Conservation (phyloP, 2,329 filamentous ascomycete genomes). For the Talaromyces amestolkiae region DNA sequence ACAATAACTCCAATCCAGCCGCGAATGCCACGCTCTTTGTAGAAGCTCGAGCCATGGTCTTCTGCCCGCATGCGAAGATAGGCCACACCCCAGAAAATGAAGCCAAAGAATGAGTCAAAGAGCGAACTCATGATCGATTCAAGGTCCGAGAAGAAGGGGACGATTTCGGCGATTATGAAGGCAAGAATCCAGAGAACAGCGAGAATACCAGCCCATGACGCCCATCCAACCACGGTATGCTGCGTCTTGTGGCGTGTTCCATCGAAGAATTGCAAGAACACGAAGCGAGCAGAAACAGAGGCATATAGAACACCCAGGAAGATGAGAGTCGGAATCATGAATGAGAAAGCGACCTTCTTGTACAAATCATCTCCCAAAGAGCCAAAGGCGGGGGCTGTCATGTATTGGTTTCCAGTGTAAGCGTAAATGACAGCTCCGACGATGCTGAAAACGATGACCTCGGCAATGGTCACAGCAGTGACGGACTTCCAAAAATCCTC, state of each 20-base stretch:
- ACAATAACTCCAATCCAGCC: constrained; percentile 50
- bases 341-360: constrained; percentile 87
- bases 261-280: constrained; percentile 87
- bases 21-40: constrained; percentile 40
- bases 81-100: constrained; percentile 72
- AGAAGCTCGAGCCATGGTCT: constrained; percentile 43
- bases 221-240: constrained; percentile 81
- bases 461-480: constrained; percentile 84
- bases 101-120: constrained; percentile 77
- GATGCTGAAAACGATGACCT: constrained; percentile 80
- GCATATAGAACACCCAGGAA: constrained; percentile 90
- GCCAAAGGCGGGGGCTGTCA: constrained; percentile 82
- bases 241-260: constrained; percentile 74
- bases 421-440: constrained; percentile 79
- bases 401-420: constrained; percentile 88
- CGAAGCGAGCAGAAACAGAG: constrained; percentile 81
- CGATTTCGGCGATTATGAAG: constrained; percentile 88
- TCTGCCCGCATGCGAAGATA: constrained; percentile 46
- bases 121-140: constrained; percentile 62
- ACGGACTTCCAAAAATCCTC: constrained; percentile 90
- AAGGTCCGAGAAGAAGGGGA: constrained; percentile 83
- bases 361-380: constrained; percentile 70
- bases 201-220: constrained; percentile 72
- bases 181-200: constrained; percentile 69
- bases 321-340: constrained; percentile 93